Percentiles rank a stretch among this genome's conserved stretches.
These are phyloP conservation scores for Pythium aquatile DNA, from an alignment of 352 stramenopile species.

Conservation along the genomic window DNA sequence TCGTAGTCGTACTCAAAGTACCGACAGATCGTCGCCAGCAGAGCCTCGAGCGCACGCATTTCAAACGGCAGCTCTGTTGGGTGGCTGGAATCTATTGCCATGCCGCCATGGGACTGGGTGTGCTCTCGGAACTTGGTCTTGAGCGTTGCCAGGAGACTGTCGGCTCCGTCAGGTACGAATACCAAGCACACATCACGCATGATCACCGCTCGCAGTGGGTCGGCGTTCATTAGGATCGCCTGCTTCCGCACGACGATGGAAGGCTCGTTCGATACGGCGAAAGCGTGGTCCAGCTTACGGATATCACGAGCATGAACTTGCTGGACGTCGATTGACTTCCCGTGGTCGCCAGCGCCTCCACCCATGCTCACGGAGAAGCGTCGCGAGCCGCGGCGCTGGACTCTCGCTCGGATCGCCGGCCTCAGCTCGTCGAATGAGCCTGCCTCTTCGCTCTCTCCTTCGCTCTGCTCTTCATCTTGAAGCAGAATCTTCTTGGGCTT, in stretches of 20 bases:
- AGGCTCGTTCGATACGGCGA: conserved; percentile 70
- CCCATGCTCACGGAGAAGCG: neutral
- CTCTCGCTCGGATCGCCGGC: conserved; percentile 3
- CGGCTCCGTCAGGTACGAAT: conserved; percentile 42
- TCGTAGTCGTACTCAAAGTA: conserved; percentile 58
- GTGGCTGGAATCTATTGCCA: neutral
- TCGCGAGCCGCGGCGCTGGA: conserved; percentile 5
- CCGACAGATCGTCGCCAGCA: conserved; percentile 52
- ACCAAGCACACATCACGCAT: conserved; percentile 52
- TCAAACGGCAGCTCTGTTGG: conserved; percentile 48
- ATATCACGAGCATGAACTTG: conserved; percentile 74
- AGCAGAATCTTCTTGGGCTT: neutral
- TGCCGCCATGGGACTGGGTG: conserved; percentile 7
- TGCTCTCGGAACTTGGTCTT: conserved; percentile 33
- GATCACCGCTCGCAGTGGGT: conserved; percentile 70
- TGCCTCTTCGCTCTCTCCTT: conserved; percentile 12
- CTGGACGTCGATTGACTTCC: conserved; percentile 33
- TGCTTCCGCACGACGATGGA: conserved; percentile 77
- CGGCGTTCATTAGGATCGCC: conserved; percentile 77
- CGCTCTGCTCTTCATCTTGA: conserved; percentile 1
- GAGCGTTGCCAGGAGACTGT: conserved; percentile 41
- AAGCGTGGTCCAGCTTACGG: conserved; percentile 69
- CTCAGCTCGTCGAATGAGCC: neutral
- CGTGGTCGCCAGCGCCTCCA: neutral
- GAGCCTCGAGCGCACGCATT: conserved; percentile 48